Base-by-base conservation (phyloP, 257 asterid species). In the Voacanga thouarsii region DNA sequence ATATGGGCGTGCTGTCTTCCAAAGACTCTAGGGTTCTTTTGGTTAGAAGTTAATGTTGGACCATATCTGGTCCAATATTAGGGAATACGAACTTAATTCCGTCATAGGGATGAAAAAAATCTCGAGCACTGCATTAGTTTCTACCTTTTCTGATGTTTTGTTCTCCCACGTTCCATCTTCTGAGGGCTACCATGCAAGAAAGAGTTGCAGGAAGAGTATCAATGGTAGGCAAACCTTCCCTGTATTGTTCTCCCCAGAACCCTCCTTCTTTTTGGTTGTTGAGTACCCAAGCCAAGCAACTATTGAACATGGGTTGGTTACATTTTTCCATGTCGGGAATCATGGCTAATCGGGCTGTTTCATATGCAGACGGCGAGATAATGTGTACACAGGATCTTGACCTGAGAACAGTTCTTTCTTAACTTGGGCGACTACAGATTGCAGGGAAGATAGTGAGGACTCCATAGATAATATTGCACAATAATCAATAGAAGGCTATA, bases 341-440 rank as follows among this genome's bases (percentile, higher is more conserved):
- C 92, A 88, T 91, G 79, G 92, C 90, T 73, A 91, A n/a, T 89
- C 94, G 89, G 12, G 92, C 92, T 10, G 89, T 89, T 84, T 89
- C 94, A 33, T 91, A 85, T 3, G 91, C 90, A 30, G 88, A 87
- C 10, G 87, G 80, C 11, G 84, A 59, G 6, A 82, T 81, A 44
- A 74, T 16, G 80, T 30, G 57, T 70, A 57, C 6, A 66, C 21
- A 8, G 66, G 14, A 6, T 79, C 73, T 41, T 78, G 72, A 24
- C 47, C 73, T 1, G 74, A 74, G 41, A 89, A 85, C 30, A 87
- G 50, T 66, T 85, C 87, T 10, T 71, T 77, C 79, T 84, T 86
- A 28, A 90, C 80, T 26, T 85, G 85, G n/a, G 37, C 11, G 3
- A 81, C 93, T 9, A 82, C 78, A 59, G 81, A 79, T 53, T 83